Base-by-base conservation (phyloP, 768 basidiomycete species). In the Boletellus ananas region DNA sequence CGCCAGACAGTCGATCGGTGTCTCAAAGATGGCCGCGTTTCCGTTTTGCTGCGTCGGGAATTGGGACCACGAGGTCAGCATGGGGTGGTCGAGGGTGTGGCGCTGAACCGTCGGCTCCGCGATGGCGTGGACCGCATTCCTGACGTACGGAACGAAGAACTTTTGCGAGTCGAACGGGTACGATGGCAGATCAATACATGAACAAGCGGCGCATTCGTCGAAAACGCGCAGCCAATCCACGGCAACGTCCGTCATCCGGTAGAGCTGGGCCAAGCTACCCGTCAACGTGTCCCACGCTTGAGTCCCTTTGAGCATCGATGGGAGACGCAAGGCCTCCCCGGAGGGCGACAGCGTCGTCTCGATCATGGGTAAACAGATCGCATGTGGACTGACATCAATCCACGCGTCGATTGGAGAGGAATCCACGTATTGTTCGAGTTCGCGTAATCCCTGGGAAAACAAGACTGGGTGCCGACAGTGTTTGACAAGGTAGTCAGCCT, bases 341-440 rank as follows among this genome's bases (percentile, higher is more conserved):
- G 72, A 68, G 3, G 43, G 43, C 21, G 50, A 35, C 34, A 66
- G 21, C 14, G 51, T 53, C 29, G 56, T n/a, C 60, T 72, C 75
- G 9, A 89, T 59, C 76, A 85, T 78, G 0, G 83, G 77, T 3
- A 86, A 68, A 13, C 75, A 74, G 4, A 74, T 73, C 0, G 79
- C 68, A 53, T 86, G 83, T 11, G 86, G 83, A 2, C 86, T 81
- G 37, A 87, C 74, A 63, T 89, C 87, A 8, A 89, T 70, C 80
- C 81, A 87, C 0, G 72, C 73, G 36, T 72, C 72, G 7, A 73
- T 61, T 13, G 60, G 50, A 36, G 58, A 43, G 23, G 70, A 50
- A 14, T 61, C 63, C 12, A 63, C 20, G 13, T 50, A 52, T 6
- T 67, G 54, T 1, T 72, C 27, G 10, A 81, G 70, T 0, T 74